These are phyloP conservation scores for Ophiostoma ulmi DNA, from an alignment of 2,329 filamentous ascomycete species.

Conservation along the genomic window DNA sequence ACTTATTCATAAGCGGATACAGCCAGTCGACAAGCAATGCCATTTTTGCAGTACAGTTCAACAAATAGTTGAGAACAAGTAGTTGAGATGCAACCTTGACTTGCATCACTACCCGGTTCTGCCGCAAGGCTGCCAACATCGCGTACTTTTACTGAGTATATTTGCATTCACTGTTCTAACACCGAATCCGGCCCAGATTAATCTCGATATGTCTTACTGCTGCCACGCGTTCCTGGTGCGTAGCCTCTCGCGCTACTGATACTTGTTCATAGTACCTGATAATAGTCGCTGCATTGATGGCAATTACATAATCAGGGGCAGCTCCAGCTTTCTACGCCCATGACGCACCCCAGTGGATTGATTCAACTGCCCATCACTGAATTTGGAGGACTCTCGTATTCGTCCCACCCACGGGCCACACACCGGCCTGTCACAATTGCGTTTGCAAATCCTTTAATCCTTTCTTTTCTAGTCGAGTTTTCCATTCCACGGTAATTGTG, in stretches of 20 bases:
- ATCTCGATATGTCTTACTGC: not conserved
- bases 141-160: not conserved
- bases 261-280: not conserved
- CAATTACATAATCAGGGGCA: conserved; percentile 1
- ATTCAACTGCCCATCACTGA: not conserved
- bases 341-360: conserved; percentile 10
- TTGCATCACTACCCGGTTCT: not conserved
- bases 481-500: not conserved
- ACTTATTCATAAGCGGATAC: not conserved
- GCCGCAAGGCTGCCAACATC: not conserved
- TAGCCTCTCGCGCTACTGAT: not conserved
- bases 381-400: conserved; percentile 11
- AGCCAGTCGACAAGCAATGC: not conserved
- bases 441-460: not conserved
- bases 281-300: not conserved
- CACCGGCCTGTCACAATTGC: not conserved
- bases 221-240: not conserved
- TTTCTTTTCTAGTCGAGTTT: not conserved
- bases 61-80: not conserved
- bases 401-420: conserved; percentile 15
- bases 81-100: not conserved
- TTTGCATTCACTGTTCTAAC: not conserved
- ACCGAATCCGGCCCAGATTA: not conserved
- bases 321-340: not conserved
- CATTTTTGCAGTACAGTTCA: not conserved